Base-by-base conservation (phyloP, 352 stramenopile species). In the Phytophthora hybrid region DNA sequence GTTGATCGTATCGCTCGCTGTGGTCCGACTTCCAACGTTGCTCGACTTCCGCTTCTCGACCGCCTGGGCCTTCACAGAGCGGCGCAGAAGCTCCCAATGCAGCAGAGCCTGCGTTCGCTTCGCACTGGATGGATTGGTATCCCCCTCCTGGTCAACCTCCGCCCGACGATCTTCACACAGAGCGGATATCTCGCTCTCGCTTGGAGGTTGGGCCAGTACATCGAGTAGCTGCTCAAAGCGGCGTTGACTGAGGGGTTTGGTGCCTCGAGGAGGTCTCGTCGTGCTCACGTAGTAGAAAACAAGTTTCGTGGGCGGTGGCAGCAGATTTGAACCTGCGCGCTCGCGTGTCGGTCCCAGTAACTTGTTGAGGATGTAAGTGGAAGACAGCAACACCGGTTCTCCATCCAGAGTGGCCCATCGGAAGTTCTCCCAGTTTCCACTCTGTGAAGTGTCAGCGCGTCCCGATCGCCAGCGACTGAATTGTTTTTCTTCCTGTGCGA, bases 401-500 rank as follows among this genome's bases (percentile, higher is more conserved):
- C 84, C 81, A 57, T 96, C 89, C 54, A 96, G 60, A 0, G 74
- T 89, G 8, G 92, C 91, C 73, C 93, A 89, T 11, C 92, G 84
- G 59, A 97, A 98, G 67, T 97, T 98, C 65, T 97, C 85, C 88
- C 90, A 97, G 63, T 97, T 92, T 9, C 90, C 90, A 18, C 93
- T 88, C 71, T 97, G 90, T 2, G 87, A 95, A 2, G 86, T 97
- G 66, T 97, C 88, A 18, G 62, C 53, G 4, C 82, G 69, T 14
- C 81, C 79, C 0, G 78, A 88, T 16, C 73, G 77, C 66, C 80
- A 85, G 44, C 81, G 86, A 72, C 82, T 91, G 29, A 91, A 93
- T 26, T 78, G 68, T 53, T 93, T 92, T 44, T 97, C 89, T 14
- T 83, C 75, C 54, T 96, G 81, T 13, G 90, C 90, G 7, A 95